Evolutionary conservation across 1,139 yeast species (phyloP).

Genomic region (Geotrichum restrictum): DNA sequence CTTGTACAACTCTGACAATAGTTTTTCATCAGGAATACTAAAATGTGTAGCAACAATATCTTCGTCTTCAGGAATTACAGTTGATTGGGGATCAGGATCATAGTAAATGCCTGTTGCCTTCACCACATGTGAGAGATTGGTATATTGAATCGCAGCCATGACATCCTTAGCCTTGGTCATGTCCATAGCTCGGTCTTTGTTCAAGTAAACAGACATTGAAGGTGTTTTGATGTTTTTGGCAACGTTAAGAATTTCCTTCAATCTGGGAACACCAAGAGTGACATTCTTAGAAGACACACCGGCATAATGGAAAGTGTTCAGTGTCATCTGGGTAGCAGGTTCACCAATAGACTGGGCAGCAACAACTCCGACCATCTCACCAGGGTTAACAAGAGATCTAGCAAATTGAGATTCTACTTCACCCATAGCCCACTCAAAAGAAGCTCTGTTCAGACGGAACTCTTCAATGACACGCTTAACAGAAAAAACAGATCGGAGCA

Average conservation of each 20-base stretch:
- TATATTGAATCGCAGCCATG: constrained; percentile 95
- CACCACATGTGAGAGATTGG: constrained; percentile 90
- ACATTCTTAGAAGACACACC: constrained; percentile 99
- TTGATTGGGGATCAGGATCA: constrained; percentile 96
- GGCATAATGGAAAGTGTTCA: constrained; percentile 99
- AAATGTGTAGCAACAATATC: constrained; percentile 97
- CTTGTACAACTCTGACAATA: constrained; percentile 84
- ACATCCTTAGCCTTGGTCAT: constrained; percentile 92
- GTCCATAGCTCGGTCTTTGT: constrained; percentile 75
- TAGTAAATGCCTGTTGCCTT: constrained; percentile 96
- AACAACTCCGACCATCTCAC: constrained; percentile 99
- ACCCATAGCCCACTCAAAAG: constrained; percentile 95
- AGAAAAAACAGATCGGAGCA: constrained; percentile 87
- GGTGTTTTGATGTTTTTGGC: constrained; percentile 99
- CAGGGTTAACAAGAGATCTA: constrained; percentile 91
- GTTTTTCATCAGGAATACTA: constrained; percentile 96
- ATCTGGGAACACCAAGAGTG: constrained; percentile 98
- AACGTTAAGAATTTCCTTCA: constrained; percentile 96
- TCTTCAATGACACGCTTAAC: constrained; percentile 89
- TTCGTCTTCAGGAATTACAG: constrained; percentile 92
- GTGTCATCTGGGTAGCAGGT: constrained; percentile 99
- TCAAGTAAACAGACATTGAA: constrained; percentile 84
- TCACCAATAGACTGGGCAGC: constrained; percentile 99
- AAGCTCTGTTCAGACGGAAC: constrained; percentile 73
- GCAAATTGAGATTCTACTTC: constrained; percentile 92